Evolutionary conservation across 2,329 filamentous ascomycete species (phyloP), one percentile per base, ranked within the genome.

Genomic region (Fusarium tricinctum): DNA sequence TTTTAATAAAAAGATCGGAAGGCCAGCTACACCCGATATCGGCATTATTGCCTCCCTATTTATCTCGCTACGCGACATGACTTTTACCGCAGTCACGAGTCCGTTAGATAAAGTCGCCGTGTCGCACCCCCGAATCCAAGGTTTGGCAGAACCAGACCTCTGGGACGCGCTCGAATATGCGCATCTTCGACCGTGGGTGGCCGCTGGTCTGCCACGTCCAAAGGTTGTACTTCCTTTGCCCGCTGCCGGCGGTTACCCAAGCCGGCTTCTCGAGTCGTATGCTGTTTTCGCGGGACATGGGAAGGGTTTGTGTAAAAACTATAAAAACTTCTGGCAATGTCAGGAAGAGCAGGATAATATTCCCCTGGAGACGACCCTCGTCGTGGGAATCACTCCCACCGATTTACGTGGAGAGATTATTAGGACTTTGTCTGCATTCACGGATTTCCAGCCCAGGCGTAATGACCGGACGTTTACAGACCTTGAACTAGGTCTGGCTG

Each of bases 1-100:
- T 28, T n/a, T 58, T 1, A 62, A 67, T 7, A 66, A 62, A 22
- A 66, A 66, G 14, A 10, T 62, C 1, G 61, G 57, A 5, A 44
- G 52, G 13, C 61, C 61, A 38, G 22, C 55, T 39, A 53, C 55
- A 14, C 23, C 13, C 2, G 35, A 59, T 51, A 39, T 66, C 1
- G 61, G 12, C 1, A 40, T 35, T 1, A 20, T 67, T 8, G 40
- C 26, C 6, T 8, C 20, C 26, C 61, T 61, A 40, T 19, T 67
- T 12, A 1, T 23, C 15, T 58, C 48, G 0, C 28, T 66, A 7
- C 43, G 51, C 5, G 52, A 67, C 1, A 38, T 42, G 40, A 28
- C 51, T 3, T n/a, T 32, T 14, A 1, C 1, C 2, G 26, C 35
- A 8, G 20, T 49, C 5, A 2, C 26, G 1, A 28, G 14, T 8